A percentile compares a stretch with the other conserved stretches of the same genome.
Evolutionary conservation across 768 basidiomycete genomes (phyloP).

Genomic region (Boletus bicolor): DNA sequence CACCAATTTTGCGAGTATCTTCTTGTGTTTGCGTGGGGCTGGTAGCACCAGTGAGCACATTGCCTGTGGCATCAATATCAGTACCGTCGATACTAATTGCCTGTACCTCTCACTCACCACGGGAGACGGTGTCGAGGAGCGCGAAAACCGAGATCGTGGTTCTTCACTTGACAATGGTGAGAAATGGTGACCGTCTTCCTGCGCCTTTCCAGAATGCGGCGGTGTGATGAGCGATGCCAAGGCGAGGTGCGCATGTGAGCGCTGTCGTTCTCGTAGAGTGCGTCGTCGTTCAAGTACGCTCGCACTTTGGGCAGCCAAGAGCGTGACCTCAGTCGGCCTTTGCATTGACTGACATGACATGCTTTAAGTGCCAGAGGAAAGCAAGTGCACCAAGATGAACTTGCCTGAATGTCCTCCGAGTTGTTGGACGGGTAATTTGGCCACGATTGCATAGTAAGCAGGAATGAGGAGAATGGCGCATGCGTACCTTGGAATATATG

Average conservation of each 20-base stretch:
- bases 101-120: conserved; percentile 9
- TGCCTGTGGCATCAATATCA: background rate
- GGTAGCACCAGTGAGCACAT: background rate
- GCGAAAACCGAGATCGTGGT: conserved; percentile 23
- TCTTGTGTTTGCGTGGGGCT: conserved; percentile 9
- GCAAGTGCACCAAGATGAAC: background rate
- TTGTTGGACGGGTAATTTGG: too few species aligned
- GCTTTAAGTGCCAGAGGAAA: background rate
- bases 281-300: conserved; percentile 20
- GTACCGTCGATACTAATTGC: background rate
- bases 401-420: conserved; percentile 1
- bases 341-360: background rate
- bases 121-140: conserved; percentile 13
- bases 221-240: conserved; percentile 10
- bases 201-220: background rate
- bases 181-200: background rate
- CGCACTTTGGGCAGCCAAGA: conserved; percentile 17
- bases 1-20: conserved; percentile 10
- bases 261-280: conserved; percentile 10
- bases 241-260: background rate
- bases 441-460: too few species aligned
- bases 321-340: conserved; percentile 2
- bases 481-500: too few species aligned
- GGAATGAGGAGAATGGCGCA: too few species aligned
- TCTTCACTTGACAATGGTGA: conserved; percentile 12